A percentile compares a stretch with the other conserved stretches of the same genome.
These are phyloP conservation scores for Rosa persica DNA, from an alignment of 306 rosid species.

Conservation along the genomic window DNA sequence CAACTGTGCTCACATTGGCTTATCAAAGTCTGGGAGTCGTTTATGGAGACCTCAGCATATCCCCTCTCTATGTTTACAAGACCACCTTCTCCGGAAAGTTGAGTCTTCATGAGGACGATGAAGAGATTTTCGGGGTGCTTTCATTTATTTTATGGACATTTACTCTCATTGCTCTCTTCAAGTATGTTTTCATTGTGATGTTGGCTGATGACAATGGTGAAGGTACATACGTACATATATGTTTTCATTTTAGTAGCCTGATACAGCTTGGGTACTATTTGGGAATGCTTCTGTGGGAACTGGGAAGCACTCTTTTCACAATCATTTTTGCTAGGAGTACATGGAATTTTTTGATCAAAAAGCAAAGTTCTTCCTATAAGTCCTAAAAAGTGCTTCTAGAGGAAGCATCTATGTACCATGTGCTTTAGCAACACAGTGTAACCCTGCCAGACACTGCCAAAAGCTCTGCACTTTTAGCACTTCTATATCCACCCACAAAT, in stretches of 20 bases:
- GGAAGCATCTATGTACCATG: background rate
- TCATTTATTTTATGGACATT: conserved; percentile 83
- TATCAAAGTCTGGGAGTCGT: conserved; percentile 90
- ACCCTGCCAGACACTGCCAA: background rate
- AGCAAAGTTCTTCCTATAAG: background rate
- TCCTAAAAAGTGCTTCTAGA: background rate
- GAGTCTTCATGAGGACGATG: conserved; percentile 65
- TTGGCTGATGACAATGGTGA: conserved; percentile 80
- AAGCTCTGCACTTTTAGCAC: background rate
- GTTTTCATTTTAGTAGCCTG: background rate
- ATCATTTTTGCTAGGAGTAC: background rate
- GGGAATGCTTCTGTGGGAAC: background rate
- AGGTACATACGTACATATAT: conserved; percentile 58
- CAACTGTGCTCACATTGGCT: conserved; percentile 57
- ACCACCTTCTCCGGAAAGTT: conserved; percentile 77
- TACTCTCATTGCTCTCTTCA: conserved; percentile 72
- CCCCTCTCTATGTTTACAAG: conserved; percentile 84
- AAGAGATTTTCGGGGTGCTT: conserved; percentile 74
- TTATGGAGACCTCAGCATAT: conserved; percentile 82
- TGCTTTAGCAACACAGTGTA: background rate
- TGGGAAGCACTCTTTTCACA: background rate
- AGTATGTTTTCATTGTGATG: conserved; percentile 73
- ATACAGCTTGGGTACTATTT: background rate
- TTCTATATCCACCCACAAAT: background rate
- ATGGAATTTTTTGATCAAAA: background rate